Evolutionary conservation across 805 yeast genomes (phyloP), one percentile per base, ranked within the genome.

Genomic region (Starmerella sp.): DNA sequence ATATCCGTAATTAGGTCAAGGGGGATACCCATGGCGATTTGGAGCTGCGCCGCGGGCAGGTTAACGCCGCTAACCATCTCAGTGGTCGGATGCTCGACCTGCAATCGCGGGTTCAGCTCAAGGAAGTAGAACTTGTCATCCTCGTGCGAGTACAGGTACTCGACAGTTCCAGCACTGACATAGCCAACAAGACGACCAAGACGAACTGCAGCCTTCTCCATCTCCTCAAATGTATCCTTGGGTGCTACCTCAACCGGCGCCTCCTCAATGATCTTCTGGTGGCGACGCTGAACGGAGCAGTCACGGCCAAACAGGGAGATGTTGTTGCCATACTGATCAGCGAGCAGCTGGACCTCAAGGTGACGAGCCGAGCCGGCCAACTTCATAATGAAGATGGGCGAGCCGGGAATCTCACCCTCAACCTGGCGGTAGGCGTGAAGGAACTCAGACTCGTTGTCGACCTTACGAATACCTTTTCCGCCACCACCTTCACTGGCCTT

Each of bases 401-500:
- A 93, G 60, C 99, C 98, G 31, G 99, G 98, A 53, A 93, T 91
- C 75, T 93, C 99, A 65, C 86, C 86, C 52, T 95, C 87, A 47
- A 97, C 98, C 75, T 93, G 99, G 63, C 83, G 82, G 69, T 91
- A 93, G 60, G 86, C 73, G 31, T 86, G 60, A 43, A 76, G 66
- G 62, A 93, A 93, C 65, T 89, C 86, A 60, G 81, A 82, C 70
- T 85, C 96, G 60, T 76, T 69, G 55, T 86, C 95, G 61, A 89
- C 97, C 73, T 89, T 89, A 76, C 99, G 84, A 71, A 93, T 93
- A 80, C 99, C 99, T 75, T 93, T 93, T 77, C 99, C 99, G 75
- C 99, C 99, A 73, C 99, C 99, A 77, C 99, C 99, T 81, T 93
- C 99, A 56, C 97, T 89, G 50, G 98, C 98, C 73, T 93, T 93